Evolutionary conservation across 1,284 basidiomycete species (phyloP).

Genomic region (Cutaneotrichosporon curvatum): DNA sequence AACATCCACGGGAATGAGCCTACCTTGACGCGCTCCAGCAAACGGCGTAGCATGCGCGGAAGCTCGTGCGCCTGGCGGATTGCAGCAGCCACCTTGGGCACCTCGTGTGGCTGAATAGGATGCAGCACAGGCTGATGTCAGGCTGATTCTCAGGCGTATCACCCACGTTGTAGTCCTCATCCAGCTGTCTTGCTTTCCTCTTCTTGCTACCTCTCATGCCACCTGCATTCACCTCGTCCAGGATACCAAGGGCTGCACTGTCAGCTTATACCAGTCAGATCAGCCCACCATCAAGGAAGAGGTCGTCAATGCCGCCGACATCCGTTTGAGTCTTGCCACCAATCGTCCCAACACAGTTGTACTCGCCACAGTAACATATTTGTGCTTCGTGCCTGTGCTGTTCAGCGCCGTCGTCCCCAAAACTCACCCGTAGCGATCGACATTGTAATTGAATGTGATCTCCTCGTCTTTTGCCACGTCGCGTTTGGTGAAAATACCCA

Average conservation of each 20-base stretch:
- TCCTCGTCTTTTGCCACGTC: slow-evolving; percentile 78
- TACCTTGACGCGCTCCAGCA: slow-evolving; percentile 80
- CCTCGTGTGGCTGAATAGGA: slow-evolving; percentile 66
- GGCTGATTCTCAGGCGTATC: too few relatives aligned
- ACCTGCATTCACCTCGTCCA: slow-evolving; percentile 75
- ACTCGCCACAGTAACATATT: slow-evolving; percentile 89
- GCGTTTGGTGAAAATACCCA: slow-evolving; percentile 96
- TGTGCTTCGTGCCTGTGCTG: slow-evolving; percentile 82
- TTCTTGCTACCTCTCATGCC: slow-evolving; percentile 78
- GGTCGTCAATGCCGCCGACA: slow-evolving; percentile 82
- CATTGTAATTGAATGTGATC: slow-evolving; percentile 99
- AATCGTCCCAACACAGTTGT: slow-evolving; percentile 90
- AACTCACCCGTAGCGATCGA: slow-evolving; percentile 87
- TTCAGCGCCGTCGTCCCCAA: slow-evolving; percentile 8
- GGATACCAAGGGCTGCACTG: slow-evolving; percentile 80
- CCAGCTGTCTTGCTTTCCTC: slow-evolving; percentile 85
- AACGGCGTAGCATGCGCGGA: slow-evolving; percentile 70
- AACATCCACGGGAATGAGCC: slow-evolving; percentile 11
- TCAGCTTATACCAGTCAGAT: not conserved
- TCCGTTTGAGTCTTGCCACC: slow-evolving; percentile 99
- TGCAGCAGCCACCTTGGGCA: slow-evolving; percentile 84
- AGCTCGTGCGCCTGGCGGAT: slow-evolving; percentile 78
- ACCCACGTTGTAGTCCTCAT: slow-evolving; percentile 76
- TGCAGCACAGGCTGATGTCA: slow-evolving; percentile 53
- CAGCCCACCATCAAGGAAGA: slow-evolving; percentile 79